A percentile compares a stretch with the other conserved stretches of the same genome.
These are phyloP conservation scores for Aspergillus taichungensis DNA, from an alignment of 495 filamentous ascomycete genomes.

Conservation along the genomic window DNA sequence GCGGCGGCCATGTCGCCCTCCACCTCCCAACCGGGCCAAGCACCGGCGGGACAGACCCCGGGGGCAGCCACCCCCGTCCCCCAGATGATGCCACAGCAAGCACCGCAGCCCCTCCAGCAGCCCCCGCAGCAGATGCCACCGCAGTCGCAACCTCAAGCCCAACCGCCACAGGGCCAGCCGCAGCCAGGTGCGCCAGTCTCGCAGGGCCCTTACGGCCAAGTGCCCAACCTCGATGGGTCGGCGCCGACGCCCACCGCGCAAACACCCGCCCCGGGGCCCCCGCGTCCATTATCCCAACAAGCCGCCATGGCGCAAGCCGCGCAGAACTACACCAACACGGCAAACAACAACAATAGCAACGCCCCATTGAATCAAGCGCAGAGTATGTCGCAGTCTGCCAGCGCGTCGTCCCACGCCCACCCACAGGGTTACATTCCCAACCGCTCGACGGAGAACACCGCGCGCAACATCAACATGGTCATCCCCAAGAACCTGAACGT, in stretches of 20 bases:
- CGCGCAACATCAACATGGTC: constrained; percentile 50
- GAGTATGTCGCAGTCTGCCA: constrained; percentile 23
- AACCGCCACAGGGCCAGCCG: constrained; percentile 8
- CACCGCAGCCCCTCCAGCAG: constrained; percentile 25
- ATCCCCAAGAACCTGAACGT: constrained; percentile 75
- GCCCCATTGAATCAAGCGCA: constrained; percentile 28
- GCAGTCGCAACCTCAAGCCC: constrained; percentile 35
- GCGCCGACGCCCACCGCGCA: constrained; percentile 34
- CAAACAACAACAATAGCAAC: constrained; percentile 21
- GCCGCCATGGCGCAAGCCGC: constrained; percentile 54
- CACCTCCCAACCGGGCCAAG: constrained; percentile 28
- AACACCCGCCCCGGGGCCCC: constrained; percentile 42
- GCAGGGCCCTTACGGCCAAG: constrained; percentile 30
- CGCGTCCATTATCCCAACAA: constrained; percentile 52
- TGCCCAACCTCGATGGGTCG: constrained; percentile 24
- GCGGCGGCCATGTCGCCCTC: constrained; percentile 33
- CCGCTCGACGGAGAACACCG: constrained; percentile 37
- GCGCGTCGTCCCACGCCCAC: constrained; percentile 39
- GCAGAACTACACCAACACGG: constrained; percentile 44
- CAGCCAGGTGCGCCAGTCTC: constrained; percentile 33
- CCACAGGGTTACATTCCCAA: constrained; percentile 42
- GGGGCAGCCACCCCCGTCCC: constrained; percentile 8
- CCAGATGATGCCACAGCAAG: constrained; percentile 35
- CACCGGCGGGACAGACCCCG: constrained; percentile 28
- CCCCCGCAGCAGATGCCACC: constrained; percentile 36